Conservation (phyloP, 306 rosid species). For the Sphenostylis stenocarpa region DNA sequence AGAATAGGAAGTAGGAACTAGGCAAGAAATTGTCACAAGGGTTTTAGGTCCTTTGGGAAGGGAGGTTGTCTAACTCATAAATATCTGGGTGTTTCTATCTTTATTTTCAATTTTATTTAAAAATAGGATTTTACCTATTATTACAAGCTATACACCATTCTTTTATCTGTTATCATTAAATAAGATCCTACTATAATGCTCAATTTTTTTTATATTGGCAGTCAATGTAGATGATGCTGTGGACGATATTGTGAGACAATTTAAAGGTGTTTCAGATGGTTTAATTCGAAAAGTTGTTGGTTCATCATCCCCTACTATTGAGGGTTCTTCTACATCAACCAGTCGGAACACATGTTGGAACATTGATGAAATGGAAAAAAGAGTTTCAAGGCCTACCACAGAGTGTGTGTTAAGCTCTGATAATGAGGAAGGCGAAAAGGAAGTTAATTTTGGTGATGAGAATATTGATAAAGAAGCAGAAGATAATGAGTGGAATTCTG, state of each 20-base stretch:
- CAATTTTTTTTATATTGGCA: slow-evolving; percentile 39
- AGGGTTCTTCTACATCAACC: slow-evolving; percentile 44
- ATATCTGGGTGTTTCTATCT: neutral
- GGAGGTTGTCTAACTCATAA: neutral
- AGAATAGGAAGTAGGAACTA: neutral
- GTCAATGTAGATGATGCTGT: slow-evolving; percentile 97
- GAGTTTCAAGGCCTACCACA: slow-evolving; percentile 38
- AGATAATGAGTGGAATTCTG: slow-evolving; percentile 65
- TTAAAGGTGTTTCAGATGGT: slow-evolving; percentile 95
- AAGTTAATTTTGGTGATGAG: slow-evolving; percentile 37
- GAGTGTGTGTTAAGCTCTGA: slow-evolving; percentile 70
- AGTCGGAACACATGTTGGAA: slow-evolving; percentile 40
- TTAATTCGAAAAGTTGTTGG: slow-evolving; percentile 75
- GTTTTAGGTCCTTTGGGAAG: neutral
- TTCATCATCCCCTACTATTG: slow-evolving; percentile 47
- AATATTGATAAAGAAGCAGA: slow-evolving; percentile 41
- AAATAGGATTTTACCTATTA: neutral
- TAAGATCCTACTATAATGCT: neutral
- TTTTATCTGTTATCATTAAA: neutral
- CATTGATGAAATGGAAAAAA: slow-evolving; percentile 51
- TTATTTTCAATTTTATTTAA: neutral
- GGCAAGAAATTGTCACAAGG: neutral
- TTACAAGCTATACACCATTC: neutral
- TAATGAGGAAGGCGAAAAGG: slow-evolving; percentile 60
- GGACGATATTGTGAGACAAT: slow-evolving; percentile 94